Conservation (phyloP, 129 eudicot species). For the Mikania micrantha region DNA sequence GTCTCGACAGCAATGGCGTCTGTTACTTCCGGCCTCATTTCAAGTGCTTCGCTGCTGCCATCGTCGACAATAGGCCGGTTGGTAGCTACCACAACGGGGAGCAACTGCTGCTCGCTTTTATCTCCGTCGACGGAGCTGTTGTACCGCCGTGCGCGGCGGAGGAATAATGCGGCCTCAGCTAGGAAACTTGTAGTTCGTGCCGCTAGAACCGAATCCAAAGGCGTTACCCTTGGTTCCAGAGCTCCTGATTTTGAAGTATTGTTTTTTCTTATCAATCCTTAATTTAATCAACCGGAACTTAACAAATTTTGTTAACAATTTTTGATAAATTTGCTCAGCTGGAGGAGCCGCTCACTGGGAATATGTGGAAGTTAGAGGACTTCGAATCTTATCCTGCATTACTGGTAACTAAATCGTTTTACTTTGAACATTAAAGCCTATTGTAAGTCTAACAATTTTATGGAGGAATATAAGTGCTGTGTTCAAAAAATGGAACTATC, state of each 20-base stretch:
- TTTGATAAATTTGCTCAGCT: conserved; percentile 36
- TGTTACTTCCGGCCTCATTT: not conserved
- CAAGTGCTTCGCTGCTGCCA: conserved; percentile 2
- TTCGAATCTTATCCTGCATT: conserved; percentile 81
- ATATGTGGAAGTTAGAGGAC: conserved; percentile 66
- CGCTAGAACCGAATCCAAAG: conserved; percentile 74
- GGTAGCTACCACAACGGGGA: not conserved
- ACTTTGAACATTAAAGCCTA: not conserved
- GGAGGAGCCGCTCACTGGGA: conserved; percentile 85
- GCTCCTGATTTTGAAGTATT: conserved; percentile 81
- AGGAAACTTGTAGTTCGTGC: conserved; percentile 56
- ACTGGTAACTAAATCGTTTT: conserved; percentile 36
- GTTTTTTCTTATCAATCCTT: not conserved
- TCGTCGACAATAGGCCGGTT: not conserved
- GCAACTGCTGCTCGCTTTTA: not conserved
- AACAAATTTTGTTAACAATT: no score
- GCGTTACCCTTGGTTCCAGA: conserved; percentile 62
- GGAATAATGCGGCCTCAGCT: conserved; percentile 13
- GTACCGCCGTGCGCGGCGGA: conserved; percentile 24
- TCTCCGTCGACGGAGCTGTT: conserved; percentile 24
- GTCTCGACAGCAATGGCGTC: conserved; percentile 21
- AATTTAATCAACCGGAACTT: not conserved
- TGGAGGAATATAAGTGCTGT: no score
- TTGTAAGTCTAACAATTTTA: not conserved
- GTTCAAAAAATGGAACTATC: no score